Conservation (phyloP, 2,329 filamentous ascomycete genomes). For the Nothopassalora personata region DNA sequence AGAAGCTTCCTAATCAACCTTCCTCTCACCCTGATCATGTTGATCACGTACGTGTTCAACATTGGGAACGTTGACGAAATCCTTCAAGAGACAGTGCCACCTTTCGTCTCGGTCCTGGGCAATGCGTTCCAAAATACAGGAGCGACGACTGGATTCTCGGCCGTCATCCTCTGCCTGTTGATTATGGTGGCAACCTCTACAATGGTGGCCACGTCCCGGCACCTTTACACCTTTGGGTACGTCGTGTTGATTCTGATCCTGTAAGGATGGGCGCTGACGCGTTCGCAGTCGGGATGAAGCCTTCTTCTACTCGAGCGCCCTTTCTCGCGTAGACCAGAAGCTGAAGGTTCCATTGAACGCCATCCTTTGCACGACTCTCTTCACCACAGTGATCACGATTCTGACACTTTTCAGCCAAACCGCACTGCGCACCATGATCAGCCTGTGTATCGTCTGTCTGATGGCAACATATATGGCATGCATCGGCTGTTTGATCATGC, state of each 20-base stretch:
- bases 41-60: slow-evolving; percentile 34
- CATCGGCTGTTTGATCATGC: slow-evolving; percentile 35
- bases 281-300: slow-evolving; percentile 43
- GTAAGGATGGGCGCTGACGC: slow-evolving; percentile 22
- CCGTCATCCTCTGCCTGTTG: slow-evolving; percentile 30
- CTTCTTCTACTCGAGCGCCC: slow-evolving; percentile 35
- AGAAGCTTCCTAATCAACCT: slow-evolving; percentile 36
- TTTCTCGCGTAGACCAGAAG: slow-evolving; percentile 26
- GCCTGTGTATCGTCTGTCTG: slow-evolving; percentile 36
- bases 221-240: slow-evolving; percentile 38
- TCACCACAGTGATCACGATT: slow-evolving; percentile 28
- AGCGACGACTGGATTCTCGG: slow-evolving; percentile 29
- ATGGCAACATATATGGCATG: slow-evolving; percentile 40
- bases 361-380: slow-evolving; percentile 26
- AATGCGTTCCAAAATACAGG: slow-evolving; percentile 27
- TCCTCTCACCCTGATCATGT: slow-evolving; percentile 25
- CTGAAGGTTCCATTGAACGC: slow-evolving; percentile 27
- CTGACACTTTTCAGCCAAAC: slow-evolving; percentile 34
- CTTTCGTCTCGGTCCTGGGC: slow-evolving; percentile 28
- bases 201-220: slow-evolving; percentile 37
- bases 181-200: slow-evolving; percentile 38
- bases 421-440: slow-evolving; percentile 40
- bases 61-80: slow-evolving; percentile 31
- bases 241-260: slow-evolving; percentile 15
- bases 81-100: slow-evolving; percentile 23